These are phyloP conservation scores for Collybia nuda DNA, from an alignment of 768 basidiomycete genomes.

Conservation along the genomic window DNA sequence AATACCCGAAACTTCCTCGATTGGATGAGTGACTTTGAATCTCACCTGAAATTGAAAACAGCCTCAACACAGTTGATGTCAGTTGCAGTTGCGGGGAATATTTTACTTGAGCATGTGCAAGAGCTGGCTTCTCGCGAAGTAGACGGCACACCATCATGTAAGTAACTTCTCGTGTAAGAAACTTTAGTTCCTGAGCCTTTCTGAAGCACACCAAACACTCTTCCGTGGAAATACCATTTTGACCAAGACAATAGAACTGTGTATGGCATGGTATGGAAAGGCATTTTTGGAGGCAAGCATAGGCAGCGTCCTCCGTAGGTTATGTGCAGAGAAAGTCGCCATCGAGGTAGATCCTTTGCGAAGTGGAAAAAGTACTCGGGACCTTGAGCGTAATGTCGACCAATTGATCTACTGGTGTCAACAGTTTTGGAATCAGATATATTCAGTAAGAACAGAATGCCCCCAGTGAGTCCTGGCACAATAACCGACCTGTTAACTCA, in stretches of 20 bases:
- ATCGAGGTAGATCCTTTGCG: slow-evolving; percentile 84
- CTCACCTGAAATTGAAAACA: slow-evolving; percentile 63
- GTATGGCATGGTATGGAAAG: slow-evolving; percentile 82
- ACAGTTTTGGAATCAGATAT: slow-evolving; percentile 81
- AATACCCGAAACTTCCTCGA: slow-evolving; percentile 65
- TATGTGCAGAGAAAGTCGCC: slow-evolving; percentile 70
- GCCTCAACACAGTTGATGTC: slow-evolving; percentile 61
- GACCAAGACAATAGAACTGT: slow-evolving; percentile 76
- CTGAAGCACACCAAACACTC: slow-evolving; percentile 70
- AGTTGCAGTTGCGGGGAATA: slow-evolving; percentile 67
- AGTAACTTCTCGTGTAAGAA: slow-evolving; percentile 19
- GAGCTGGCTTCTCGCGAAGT: slow-evolving; percentile 72
- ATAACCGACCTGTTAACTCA: neutral
- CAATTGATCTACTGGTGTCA: slow-evolving; percentile 75
- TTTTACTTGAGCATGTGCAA: slow-evolving; percentile 66
- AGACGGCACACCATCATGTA: slow-evolving; percentile 65
- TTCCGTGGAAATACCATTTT: slow-evolving; percentile 69
- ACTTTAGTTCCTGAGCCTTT: neutral
- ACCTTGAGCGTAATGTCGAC: slow-evolving; percentile 66
- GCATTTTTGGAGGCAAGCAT: slow-evolving; percentile 80
- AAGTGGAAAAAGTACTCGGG: slow-evolving; percentile 57
- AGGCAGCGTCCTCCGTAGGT: slow-evolving; percentile 63
- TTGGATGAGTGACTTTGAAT: slow-evolving; percentile 74
- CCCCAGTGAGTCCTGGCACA: slow-evolving; percentile 55
- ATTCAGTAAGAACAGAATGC: slow-evolving; percentile 68